Percentiles rank a stretch among this genome's conserved stretches.
Evolutionary conservation across 2,329 filamentous ascomycete genomes (phyloP).

Genomic region (Fusarium pseudograminearum): DNA sequence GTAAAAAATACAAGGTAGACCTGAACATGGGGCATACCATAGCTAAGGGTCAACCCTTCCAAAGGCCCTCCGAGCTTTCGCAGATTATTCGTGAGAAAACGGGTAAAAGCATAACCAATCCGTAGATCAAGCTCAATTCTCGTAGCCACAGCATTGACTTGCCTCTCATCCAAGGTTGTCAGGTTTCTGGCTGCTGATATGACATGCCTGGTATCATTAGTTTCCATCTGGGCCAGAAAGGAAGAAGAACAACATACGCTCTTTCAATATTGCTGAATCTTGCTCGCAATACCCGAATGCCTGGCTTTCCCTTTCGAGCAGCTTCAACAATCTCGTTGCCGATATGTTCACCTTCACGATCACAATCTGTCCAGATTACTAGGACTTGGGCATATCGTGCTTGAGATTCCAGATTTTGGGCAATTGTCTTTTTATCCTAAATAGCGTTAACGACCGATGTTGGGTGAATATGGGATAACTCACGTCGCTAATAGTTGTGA

Average conservation of each 20-base stretch:
- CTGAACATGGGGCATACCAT: constrained; percentile 65
- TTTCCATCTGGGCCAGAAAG: background rate
- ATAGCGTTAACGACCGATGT: constrained; percentile 23
- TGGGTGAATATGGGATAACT: constrained; percentile 28
- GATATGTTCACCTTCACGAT: constrained; percentile 97
- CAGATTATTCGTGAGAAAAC: constrained; percentile 85
- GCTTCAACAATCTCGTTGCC: constrained; percentile 89
- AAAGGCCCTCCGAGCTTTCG: constrained; percentile 76
- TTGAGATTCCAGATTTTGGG: constrained; percentile 85
- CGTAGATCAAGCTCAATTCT: constrained; percentile 93
- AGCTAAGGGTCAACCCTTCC: constrained; percentile 77
- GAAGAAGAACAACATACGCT: constrained; percentile 67
- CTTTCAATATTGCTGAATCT: constrained; percentile 96
- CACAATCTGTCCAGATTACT: constrained; percentile 99
- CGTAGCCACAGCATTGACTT: constrained; percentile 87
- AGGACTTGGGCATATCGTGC: constrained; percentile 79
- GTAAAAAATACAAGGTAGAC: background rate
- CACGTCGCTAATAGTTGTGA: constrained; percentile 75
- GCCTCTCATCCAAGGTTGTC: constrained; percentile 82
- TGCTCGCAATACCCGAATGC: constrained; percentile 84
- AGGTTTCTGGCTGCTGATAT: constrained; percentile 83
- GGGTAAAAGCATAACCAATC: constrained; percentile 92
- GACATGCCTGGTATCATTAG: constrained; percentile 73
- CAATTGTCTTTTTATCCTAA: constrained; percentile 82
- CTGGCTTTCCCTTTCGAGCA: constrained; percentile 78